Evolutionary conservation across 768 basidiomycete genomes (phyloP).

Genomic region (Infundibulicybe gibba): DNA sequence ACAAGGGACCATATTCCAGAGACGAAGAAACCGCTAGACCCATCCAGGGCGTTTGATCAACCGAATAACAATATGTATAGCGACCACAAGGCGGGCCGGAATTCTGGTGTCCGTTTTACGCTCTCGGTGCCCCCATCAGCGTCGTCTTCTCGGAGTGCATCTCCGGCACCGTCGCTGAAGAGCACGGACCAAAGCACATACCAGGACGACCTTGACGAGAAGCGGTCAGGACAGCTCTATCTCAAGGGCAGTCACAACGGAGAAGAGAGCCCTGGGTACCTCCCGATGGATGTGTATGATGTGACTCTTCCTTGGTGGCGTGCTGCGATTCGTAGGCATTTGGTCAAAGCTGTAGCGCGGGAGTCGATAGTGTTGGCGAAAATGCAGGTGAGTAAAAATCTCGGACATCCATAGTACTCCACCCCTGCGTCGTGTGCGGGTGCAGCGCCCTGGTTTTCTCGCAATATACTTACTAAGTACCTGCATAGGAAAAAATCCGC

Average conservation of each 20-base stretch:
- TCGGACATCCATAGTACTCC: not conserved
- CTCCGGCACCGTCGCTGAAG: slow-evolving; percentile 9
- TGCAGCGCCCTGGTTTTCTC: not conserved
- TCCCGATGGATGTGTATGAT: slow-evolving; percentile 58
- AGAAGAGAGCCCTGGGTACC: slow-evolving; percentile 18
- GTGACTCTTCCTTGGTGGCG: slow-evolving; percentile 63
- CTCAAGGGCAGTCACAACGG: slow-evolving; percentile 1
- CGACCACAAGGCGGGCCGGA: not conserved
- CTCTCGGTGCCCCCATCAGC: slow-evolving; percentile 9
- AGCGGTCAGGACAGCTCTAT: not conserved
- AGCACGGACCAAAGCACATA: slow-evolving; percentile 1
- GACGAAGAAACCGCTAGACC: too few relatives aligned
- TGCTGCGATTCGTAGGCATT: slow-evolving; percentile 47
- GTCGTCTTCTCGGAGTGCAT: slow-evolving; percentile 8
- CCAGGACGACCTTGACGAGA: not conserved
- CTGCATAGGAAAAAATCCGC: slow-evolving; percentile 46
- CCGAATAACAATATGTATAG: not conserved
- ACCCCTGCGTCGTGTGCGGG: not conserved
- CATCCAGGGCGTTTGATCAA: too few relatives aligned
- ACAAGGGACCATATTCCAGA: too few relatives aligned
- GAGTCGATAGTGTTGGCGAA: slow-evolving; percentile 61
- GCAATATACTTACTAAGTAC: slow-evolving; percentile 2
- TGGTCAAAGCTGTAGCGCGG: slow-evolving; percentile 49
- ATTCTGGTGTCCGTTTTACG: slow-evolving; percentile 1
- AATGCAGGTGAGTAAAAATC: slow-evolving; percentile 55